phyloP scores from a whole-genome alignment of 179 eudicot species.

The Beta corolliflora region DNA sequence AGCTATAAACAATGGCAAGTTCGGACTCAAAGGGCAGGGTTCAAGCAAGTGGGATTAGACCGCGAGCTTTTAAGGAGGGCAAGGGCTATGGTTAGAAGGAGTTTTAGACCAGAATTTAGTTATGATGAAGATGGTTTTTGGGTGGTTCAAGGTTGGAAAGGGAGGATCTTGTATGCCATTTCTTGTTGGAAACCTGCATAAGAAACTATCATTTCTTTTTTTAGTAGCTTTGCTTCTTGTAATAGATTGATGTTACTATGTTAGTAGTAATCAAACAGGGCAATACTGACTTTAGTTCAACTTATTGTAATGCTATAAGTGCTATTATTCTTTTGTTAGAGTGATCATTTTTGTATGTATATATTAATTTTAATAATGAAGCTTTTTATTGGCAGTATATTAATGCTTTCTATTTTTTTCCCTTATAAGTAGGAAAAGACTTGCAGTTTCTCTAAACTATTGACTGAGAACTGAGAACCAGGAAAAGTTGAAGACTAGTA shows the following conservation, averaged over 20 bases:
- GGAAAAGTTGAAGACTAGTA: neutral
- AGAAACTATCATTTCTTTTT: neutral
- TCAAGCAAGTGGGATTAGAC: constrained; percentile 34
- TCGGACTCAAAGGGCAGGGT: constrained; percentile 46
- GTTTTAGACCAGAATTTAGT: constrained; percentile 42
- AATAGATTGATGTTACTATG: no score
- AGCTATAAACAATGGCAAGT: constrained; percentile 48
- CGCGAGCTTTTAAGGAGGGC: constrained; percentile 39
- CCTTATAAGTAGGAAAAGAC: no score
- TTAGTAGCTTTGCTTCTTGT: no score
- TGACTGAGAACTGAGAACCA: neutral
- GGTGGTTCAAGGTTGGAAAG: constrained; percentile 64
- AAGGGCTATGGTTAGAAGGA: constrained; percentile 39
- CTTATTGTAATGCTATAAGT: neutral
- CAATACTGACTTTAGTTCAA: neutral
- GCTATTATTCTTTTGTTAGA: neutral
- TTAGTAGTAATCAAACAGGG: no score
- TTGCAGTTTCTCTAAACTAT: no score
- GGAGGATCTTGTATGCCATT: constrained; percentile 47
- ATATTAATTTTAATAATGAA: no score
- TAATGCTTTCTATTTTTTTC: no score
- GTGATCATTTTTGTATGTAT: neutral
- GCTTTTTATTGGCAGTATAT: no score
- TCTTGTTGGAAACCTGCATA: constrained; percentile 48
- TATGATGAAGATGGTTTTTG: constrained; percentile 46